Base-by-base conservation (phyloP, 2,329 filamentous ascomycete genomes). In the Exophiala phaeomuriformis region DNA sequence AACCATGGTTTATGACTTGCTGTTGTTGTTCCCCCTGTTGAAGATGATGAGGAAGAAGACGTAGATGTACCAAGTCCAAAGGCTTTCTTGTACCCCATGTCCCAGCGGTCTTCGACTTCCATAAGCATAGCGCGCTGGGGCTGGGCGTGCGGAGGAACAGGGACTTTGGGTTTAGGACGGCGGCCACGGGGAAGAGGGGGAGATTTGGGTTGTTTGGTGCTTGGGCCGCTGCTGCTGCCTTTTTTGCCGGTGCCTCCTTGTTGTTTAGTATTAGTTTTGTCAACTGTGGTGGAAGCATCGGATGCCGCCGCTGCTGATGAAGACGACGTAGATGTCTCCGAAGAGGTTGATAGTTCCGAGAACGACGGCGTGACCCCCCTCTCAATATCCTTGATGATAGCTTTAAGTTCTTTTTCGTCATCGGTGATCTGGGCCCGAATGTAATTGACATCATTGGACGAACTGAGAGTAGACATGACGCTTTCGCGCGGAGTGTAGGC, bases 371-470 rank as follows among this genome's bases (percentile, higher is more conserved):
- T 37, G 2, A 56, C 43, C 5, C 58, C 59, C 63, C 76, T 77
- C 53, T 71, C 77, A 51, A 76, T 68, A 1, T 83, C 78, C 57
- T 80, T 85, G 61, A 94, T 69, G 39, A 95, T 83, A 0, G 85
- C 78, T 8, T 77, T 77, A 1, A 97, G 73, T 66, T 96, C 90
- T 30, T 79, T 72, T 40, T 94, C 87, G 50, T 83, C 77, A 33
- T 76, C 80, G 4, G 83, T 81, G 62, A 96, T 93, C 69, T 98
- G 93, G 0, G 93, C 91, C 63, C 81, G 84, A 47, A 97, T 78
- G 66, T 93, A 93, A 5, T 76, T 71, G 3, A 82, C 64, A 32
- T 81, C 76, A 6, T 51, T 32, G 9, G 43, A 47, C 5, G 77
- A 76, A 42, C 80, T 75, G 1, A 95, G 75, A 1, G 77, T 69